A percentile compares a stretch with the other conserved stretches of the same genome.
phyloP scores from a whole-genome alignment of 805 yeast species.

The Kodamaea kakaduensis region DNA sequence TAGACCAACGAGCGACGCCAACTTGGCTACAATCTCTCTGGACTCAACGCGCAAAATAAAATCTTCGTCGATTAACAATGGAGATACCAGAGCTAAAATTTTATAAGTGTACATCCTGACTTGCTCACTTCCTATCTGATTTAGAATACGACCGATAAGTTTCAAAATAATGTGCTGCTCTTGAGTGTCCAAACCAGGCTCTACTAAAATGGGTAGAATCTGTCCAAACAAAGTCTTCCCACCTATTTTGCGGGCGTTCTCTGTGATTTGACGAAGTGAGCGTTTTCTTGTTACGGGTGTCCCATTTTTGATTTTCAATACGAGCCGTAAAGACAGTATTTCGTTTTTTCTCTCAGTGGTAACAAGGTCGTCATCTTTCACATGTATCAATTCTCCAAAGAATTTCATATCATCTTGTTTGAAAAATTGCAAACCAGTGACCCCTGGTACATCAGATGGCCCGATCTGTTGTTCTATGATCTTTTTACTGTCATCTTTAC shows the following conservation, averaged over 20 bases:
- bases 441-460: slow-evolving; percentile 58
- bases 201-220: slow-evolving; percentile 73
- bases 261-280: slow-evolving; percentile 64
- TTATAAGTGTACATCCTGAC: slow-evolving; percentile 72
- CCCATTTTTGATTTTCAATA: slow-evolving; percentile 77
- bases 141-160: slow-evolving; percentile 64
- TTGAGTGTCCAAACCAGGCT: slow-evolving; percentile 67
- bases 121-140: slow-evolving; percentile 54
- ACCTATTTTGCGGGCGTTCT: slow-evolving; percentile 61
- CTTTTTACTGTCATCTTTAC: slow-evolving; percentile 21
- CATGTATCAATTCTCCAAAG: slow-evolving; percentile 53
- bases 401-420: slow-evolving; percentile 68
- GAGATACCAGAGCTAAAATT: slow-evolving; percentile 70
- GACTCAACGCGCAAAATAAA: slow-evolving; percentile 72
- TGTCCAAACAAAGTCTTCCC: slow-evolving; percentile 64
- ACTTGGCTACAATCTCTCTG: slow-evolving; percentile 66
- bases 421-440: slow-evolving; percentile 62
- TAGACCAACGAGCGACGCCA: slow-evolving; percentile 80
- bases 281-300: slow-evolving; percentile 60
- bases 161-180: slow-evolving; percentile 83
- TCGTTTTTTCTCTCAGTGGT: slow-evolving; percentile 55
- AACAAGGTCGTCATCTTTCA: slow-evolving; percentile 31
- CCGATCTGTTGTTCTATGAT: slow-evolving; percentile 27
- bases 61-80: slow-evolving; percentile 77
- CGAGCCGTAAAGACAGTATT: slow-evolving; percentile 54